Conservation (phyloP, 2,329 filamentous ascomycete species). For the Verticillium albo-atrum region DNA sequence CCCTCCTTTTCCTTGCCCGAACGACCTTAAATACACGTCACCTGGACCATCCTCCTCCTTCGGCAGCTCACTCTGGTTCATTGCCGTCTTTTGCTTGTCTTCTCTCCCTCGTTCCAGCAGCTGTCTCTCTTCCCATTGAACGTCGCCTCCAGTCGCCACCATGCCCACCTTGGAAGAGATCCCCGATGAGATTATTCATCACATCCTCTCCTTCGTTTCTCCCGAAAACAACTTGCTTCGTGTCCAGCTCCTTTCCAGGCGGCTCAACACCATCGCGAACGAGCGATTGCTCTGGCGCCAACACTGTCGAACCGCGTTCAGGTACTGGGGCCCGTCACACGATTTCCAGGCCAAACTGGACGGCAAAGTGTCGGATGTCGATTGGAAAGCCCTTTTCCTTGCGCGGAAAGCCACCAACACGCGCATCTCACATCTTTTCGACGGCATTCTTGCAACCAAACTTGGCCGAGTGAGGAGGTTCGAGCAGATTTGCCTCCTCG, state of each 20-base stretch:
- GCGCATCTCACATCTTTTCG: slow-evolving; percentile 49
- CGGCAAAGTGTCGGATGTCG: slow-evolving; percentile 47
- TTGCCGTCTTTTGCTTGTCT: background rate
- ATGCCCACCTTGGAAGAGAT: slow-evolving; percentile 42
- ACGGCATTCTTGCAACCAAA: slow-evolving; percentile 67
- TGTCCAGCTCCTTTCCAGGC: slow-evolving; percentile 53
- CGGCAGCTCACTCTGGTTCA: background rate
- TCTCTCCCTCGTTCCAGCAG: background rate
- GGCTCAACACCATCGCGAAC: slow-evolving; percentile 61
- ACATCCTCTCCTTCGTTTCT: slow-evolving; percentile 63
- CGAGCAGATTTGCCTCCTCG: slow-evolving; percentile 64
- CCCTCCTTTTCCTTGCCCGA: background rate
- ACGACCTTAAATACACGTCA: background rate
- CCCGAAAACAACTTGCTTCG: slow-evolving; percentile 48
- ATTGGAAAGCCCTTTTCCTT: slow-evolving; percentile 72
- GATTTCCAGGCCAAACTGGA: slow-evolving; percentile 52
- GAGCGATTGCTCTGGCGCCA: slow-evolving; percentile 76
- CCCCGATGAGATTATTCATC: slow-evolving; percentile 81
- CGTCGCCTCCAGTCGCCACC: slow-evolving; percentile 1
- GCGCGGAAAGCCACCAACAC: slow-evolving; percentile 49
- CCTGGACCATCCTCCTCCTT: background rate
- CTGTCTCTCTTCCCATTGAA: background rate
- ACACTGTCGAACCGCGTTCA: slow-evolving; percentile 66
- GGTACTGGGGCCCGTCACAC: slow-evolving; percentile 69
- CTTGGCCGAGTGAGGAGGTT: slow-evolving; percentile 65